Evolutionary conservation across 1,284 basidiomycete genomes (phyloP).

Genomic region (Pascua guehoae): DNA sequence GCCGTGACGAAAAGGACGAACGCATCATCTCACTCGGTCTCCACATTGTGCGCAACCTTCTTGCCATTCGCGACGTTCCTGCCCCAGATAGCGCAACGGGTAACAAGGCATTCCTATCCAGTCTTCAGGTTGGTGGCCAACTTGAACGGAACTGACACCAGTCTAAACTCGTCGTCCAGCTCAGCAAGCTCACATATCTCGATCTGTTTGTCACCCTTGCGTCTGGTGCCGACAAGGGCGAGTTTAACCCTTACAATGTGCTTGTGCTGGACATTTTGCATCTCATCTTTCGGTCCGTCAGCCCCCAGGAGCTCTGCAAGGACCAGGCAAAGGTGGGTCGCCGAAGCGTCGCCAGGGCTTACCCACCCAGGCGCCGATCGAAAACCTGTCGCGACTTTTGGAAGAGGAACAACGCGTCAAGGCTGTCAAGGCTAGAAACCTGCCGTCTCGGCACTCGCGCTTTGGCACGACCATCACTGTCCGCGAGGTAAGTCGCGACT

Average conservation of each 20-base stretch:
- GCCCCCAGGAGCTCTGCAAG: conserved; percentile 59
- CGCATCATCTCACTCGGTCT: conserved; percentile 85
- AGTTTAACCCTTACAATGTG: conserved; percentile 79
- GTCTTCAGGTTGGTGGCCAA: conserved; percentile 58
- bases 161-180: conserved; percentile 65
- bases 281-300: conserved; percentile 73
- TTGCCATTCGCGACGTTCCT: conserved; percentile 79
- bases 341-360: background rate
- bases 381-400: conserved; percentile 64
- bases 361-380: conserved; percentile 58
- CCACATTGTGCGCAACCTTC: conserved; percentile 82
- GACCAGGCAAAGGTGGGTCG: conserved; percentile 65
- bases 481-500: conserved; percentile 53
- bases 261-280: conserved; percentile 86
- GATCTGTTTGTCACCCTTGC: conserved; percentile 79
- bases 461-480: conserved; percentile 90
- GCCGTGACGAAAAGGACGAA: conserved; percentile 71
- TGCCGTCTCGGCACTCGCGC: conserved; percentile 76
- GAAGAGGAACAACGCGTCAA: conserved; percentile 65
- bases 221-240: conserved; percentile 66
- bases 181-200: conserved; percentile 69
- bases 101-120: conserved; percentile 70
- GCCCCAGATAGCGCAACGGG: conserved; percentile 64
- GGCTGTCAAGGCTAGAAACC: conserved; percentile 51
- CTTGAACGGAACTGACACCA: conserved; percentile 23